Base-by-base conservation (phyloP, 1,284 basidiomycete genomes). In the Marasmius tenuissimus region DNA sequence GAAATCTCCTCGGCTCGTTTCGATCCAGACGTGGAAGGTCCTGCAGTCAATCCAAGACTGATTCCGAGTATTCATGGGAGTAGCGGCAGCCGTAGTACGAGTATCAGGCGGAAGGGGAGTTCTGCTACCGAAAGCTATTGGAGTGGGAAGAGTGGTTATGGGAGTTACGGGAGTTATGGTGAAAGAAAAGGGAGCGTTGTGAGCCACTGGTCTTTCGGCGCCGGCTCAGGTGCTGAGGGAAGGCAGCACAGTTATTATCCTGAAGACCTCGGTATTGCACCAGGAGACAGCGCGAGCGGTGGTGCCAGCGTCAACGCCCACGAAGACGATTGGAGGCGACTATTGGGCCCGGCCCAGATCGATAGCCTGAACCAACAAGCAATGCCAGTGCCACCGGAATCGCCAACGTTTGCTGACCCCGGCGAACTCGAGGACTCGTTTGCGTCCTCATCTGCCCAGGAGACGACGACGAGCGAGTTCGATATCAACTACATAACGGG, bases 141-240 rank as follows among this genome's bases (percentile, higher is more conserved):
- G 52, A 54, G 52, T 54, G 52, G 52, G 27, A 16, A 9, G n/a
- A 54, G 52, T 54, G 52, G 52, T 18, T 54, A 54, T 37, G 52
- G 52, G 34, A 54, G 52, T 54, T 12, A 38, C 52, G 38, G 48
- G 18, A 27, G 27, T 4, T 4, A 27, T 2, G 27, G n/a, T n/a
- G 45, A n/a, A 16, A 47, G 45, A 47, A 54, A 54, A 37, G 35
- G 52, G n/a, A 54, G 52, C 34, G 52, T 54, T 20, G 52, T 54
- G 34, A 54, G 52, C 20, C 34, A n/a, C 9, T 54, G 52, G 52
- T 54, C 52, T 14, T 18, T n/a, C n/a, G 52, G 10, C 6, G 37
- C 52, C 9, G 52, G 52, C 9, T 33, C 50, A 33, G 34, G 50
- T 27, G 20, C 27, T 51, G 34, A 47, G 20, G 45, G 45, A 47